Percentiles rank a stretch among this genome's conserved stretches.
Evolutionary conservation across 2,329 filamentous ascomycete genomes (phyloP).

Genomic region (Penicillium occitanis): DNA sequence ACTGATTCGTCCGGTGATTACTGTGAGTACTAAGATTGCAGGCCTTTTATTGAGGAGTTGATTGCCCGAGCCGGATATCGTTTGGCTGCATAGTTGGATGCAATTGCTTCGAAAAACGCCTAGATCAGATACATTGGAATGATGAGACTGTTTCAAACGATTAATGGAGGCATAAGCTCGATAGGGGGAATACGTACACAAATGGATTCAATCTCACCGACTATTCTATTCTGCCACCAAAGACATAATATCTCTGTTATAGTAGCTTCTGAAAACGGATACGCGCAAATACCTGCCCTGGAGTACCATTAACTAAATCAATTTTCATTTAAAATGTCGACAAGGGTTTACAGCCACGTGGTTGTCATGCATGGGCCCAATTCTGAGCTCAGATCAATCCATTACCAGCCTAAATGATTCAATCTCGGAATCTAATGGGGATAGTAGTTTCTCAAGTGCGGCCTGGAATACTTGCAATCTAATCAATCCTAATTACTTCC

Average conservation of each 20-base stretch:
- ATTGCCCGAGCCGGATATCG: constrained; percentile 69
- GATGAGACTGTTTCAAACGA: too few species aligned
- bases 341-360: neutral
- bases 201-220: neutral
- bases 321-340: neutral
- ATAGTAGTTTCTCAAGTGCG: too few species aligned
- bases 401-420: too few species aligned
- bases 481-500: too few species aligned
- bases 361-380: neutral
- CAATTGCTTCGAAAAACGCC: neutral
- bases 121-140: neutral
- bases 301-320: neutral
- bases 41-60: constrained; percentile 64
- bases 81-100: constrained; percentile 47
- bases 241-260: neutral
- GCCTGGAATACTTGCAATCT: too few species aligned
- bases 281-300: neutral
- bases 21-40: constrained; percentile 55
- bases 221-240: neutral
- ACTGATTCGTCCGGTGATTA: constrained; percentile 64
- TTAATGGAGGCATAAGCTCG: neutral
- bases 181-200: neutral
- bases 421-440: too few species aligned
- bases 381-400: too few species aligned
- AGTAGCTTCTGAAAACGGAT: neutral